Percentiles rank a stretch among this genome's conserved stretches.
These are phyloP conservation scores for Pleurotus platypus DNA, from an alignment of 768 basidiomycete species.

Conservation along the genomic window DNA sequence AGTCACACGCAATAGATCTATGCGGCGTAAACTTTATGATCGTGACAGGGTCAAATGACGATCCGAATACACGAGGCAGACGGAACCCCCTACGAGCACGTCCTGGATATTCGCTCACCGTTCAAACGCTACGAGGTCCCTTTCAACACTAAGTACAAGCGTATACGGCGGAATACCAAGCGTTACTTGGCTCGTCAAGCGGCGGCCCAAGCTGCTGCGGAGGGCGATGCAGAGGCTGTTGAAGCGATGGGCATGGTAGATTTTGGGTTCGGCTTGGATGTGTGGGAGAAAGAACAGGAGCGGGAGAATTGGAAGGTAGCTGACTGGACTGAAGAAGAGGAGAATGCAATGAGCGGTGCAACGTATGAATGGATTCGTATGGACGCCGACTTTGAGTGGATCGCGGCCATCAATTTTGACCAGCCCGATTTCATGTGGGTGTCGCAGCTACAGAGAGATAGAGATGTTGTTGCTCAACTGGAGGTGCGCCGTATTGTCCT, in stretches of 20 bases:
- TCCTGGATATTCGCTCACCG: slow-evolving; percentile 81
- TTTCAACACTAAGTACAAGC: slow-evolving; percentile 98
- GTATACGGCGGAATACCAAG: slow-evolving; percentile 92
- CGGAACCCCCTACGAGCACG: slow-evolving; percentile 98
- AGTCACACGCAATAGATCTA: slow-evolving; percentile 12
- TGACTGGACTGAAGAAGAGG: slow-evolving; percentile 98
- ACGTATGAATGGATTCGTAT: slow-evolving; percentile 99
- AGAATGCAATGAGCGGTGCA: slow-evolving; percentile 88
- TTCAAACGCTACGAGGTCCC: slow-evolving; percentile 97
- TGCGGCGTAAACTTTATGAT: neutral
- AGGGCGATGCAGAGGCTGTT: slow-evolving; percentile 87
- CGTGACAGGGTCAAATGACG: slow-evolving; percentile 88
- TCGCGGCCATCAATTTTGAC: slow-evolving; percentile 86
- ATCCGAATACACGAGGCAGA: slow-evolving; percentile 99
- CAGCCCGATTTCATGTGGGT: slow-evolving; percentile 99
- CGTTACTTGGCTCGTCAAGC: slow-evolving; percentile 93
- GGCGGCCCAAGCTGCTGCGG: slow-evolving; percentile 88
- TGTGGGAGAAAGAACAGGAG: slow-evolving; percentile 95
- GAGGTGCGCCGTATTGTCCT: slow-evolving; percentile 58
- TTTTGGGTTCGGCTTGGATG: slow-evolving; percentile 88
- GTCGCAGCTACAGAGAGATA: slow-evolving; percentile 89
- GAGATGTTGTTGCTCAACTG: slow-evolving; percentile 95
- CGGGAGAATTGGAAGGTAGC: slow-evolving; percentile 94
- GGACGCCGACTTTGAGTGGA: slow-evolving; percentile 99
- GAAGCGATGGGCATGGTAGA: slow-evolving; percentile 94